Base-by-base conservation (phyloP, 345 rosid genomes). In the Erodium maritimum region DNA sequence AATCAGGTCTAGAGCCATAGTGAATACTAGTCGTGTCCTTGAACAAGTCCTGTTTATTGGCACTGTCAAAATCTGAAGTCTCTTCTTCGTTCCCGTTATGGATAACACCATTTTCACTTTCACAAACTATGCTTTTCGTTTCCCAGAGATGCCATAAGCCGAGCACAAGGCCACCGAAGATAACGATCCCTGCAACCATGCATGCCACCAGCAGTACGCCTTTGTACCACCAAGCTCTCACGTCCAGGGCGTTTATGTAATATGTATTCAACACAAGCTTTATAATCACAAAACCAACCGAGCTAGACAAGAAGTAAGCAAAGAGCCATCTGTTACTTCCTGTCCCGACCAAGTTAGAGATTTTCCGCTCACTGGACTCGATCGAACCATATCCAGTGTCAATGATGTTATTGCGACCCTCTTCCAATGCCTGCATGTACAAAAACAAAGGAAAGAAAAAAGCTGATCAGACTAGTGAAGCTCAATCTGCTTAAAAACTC, bases 181-280 rank as follows among this genome's bases (percentile, higher is more conserved):
- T 68, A 17, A 71, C 13, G n/a, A 65, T 57, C 54, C 84, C 69
- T 6, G 62, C 64, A 54, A 62, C 70, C 79, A 74, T 74, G 52
- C 79, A 69, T 19, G 52, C 62, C 50, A 69, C 1, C 24, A 78
- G 65, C 50, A 76, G 67, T 34, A 79, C 23, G 34, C 79, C 79
- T 59, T 73, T 69, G 55, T 76, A 79, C 84, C 84, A 79, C 75
- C 79, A 77, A 6, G 59, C n/a, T 12, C 70, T 9, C 54, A 76
- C 55, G 61, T 58, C 48, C 12, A 56, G 62, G 22, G 73, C 71
- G 60, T 79, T 73, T 55, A 76, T 65, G 65, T 79, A 76, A 52
- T 51, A 74, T 2, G 23, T 21, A 46, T 79, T 56, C 34, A 69
- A 33, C 18, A 71, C 53, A 24, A 56, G 63, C 58, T 65, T 55